Evolutionary conservation across 106 monocot genomes (phyloP), one percentile per base, ranked within the genome.

Genomic region (Dioscorea alata): DNA sequence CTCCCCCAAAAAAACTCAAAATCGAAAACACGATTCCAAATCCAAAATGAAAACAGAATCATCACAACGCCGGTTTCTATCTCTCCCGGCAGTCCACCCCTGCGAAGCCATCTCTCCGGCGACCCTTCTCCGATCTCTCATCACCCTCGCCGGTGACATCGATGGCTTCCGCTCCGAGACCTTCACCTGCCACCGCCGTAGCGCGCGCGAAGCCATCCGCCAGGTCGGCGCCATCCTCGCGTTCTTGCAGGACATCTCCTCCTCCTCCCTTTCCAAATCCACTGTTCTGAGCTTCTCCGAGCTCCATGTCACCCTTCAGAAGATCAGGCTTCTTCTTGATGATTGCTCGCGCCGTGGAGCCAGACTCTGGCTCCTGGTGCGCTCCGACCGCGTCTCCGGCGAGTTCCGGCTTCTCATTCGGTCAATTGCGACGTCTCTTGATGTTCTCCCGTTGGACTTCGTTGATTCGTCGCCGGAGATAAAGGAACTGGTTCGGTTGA

Each of bases 301-400:
- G 67, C 82, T 97, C 65, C 81, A 90, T 69, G 78, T 87, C 56
- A 61, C 87, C 10, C 76, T 92, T n/a, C 97, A 85, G 65, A 86
- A 80, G 73, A 34, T 92, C 17, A 63, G 66, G 24, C 54, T 48
- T 18, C 70, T 92, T 21, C 53, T 97, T 19, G 15, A 33, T 4
- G 97, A 89, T 50, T 85, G 82, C 71, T 4, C 77, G 19, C 61
- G 73, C 34, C 59, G 59, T 0, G 92, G 83, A n/a, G 80, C 92
- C 13, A 64, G 80, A 19, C 48, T 97, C 0, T 81, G 69, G 81
- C 24, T 90, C 16, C 74, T 97, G 18, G 67, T 90, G 79, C 78
- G 66, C 34, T 75, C 89, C 53, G 79, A 71, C 8, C 56, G 65
- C 16, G 80, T 87, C 16, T 28, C 73, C 9, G 59, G 61, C 23